Evolutionary conservation across 345 rosid genomes (phyloP), one percentile per base, ranked within the genome.

Genomic region (Lepidium aucheri): DNA sequence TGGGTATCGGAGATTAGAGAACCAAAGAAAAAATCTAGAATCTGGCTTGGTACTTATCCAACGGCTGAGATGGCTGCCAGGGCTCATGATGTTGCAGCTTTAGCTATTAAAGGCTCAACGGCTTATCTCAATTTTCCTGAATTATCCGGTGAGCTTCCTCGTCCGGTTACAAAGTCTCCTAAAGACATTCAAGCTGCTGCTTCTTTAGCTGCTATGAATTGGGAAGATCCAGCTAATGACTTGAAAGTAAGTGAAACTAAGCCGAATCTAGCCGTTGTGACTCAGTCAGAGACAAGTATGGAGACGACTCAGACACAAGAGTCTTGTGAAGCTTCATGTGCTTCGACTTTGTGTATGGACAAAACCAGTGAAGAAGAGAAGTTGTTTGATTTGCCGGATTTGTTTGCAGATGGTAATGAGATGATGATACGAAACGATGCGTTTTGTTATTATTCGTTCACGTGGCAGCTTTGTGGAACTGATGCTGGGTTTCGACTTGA

Each of bases 301-400:
- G 35, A 36, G 6, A 63, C 54, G 26, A 26, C 42, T 22, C 63
- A 57, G 28, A 13, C 67, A 5, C 82, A 72, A 60, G 85, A 82
- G 57, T 82, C 77, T 73, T 76, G 17, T 73, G 80, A 39, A 16
- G 64, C 46, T 32, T 74, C 72, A 4, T 79, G 70, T 34, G 70
- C 53, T 34, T 72, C 66, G 46, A 71, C 75, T 30, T 68, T 73
- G 14, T 32, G 47, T 56, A 10, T 6, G 35, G 67, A 69, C 3
- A 68, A 74, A 24, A 80, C 77, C 22, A 60, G 38, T 30, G 96
- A 88, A 0, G 89, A 82, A 2, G 89, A 83, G 9, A 56, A 82
- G 60, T 60, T 91, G 79, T 91, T 91, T 70, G 98, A 89, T 77
- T 81, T 91, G 33, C 98, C 98, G 16, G 98, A 91, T 79, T 86